Percentiles rank a stretch among this genome's conserved stretches.
Conservation (phyloP, 768 basidiomycete genomes). For the Rhodotorula toruloides region DNA sequence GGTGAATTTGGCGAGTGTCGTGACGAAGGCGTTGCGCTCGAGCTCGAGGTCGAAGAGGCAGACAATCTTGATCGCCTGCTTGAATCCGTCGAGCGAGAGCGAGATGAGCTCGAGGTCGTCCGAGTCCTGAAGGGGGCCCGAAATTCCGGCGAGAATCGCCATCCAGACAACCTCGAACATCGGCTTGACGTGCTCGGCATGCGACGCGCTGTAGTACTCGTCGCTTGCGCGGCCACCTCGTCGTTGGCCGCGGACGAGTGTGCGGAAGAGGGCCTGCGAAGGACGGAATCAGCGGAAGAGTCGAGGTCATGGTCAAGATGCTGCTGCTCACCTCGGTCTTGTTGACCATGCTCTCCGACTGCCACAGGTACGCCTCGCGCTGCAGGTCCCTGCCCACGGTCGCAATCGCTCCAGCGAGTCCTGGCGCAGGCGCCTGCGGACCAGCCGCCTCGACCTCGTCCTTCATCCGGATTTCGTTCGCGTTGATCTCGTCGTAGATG, state of each 20-base stretch:
- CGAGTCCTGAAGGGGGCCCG: constrained; percentile 87
- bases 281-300: no score
- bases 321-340: constrained; percentile 73
- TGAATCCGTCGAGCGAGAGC: constrained; percentile 90
- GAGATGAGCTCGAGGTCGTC: constrained; percentile 90
- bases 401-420: constrained; percentile 73
- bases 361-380: constrained; percentile 89
- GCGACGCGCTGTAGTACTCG: constrained; percentile 93
- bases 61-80: constrained; percentile 89
- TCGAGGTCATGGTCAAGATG: neutral
- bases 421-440: constrained; percentile 52
- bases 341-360: constrained; percentile 91
- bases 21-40: constrained; percentile 97
- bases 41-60: constrained; percentile 96
- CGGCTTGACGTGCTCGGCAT: constrained; percentile 90
- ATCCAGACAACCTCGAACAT: constrained; percentile 99
- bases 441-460: constrained; percentile 69
- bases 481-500: constrained; percentile 85
- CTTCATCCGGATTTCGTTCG: constrained; percentile 96
- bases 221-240: constrained; percentile 57
- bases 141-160: constrained; percentile 89
- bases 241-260: constrained; percentile 86
- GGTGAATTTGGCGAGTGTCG: constrained; percentile 91
- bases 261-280: constrained; percentile 75
- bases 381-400: constrained; percentile 91